Base-by-base conservation (phyloP, 2,329 filamentous ascomycete species). In the Xylariaceae sp. region DNA sequence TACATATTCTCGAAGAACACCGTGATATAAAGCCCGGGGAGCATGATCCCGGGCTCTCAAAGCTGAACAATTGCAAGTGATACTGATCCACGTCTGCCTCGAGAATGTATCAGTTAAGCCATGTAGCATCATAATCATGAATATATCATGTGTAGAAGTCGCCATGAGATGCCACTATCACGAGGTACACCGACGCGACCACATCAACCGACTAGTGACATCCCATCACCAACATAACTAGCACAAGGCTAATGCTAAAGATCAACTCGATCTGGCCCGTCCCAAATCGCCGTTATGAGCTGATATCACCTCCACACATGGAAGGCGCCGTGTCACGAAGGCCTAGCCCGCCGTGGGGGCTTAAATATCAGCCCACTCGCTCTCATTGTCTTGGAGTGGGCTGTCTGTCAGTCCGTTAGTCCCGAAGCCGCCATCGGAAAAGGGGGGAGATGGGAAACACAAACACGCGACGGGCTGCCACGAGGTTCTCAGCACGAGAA, bases 401-500 rank as follows among this genome's bases (percentile, higher is more conserved):
- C 32, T 37, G 32, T 37, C 32, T 37, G 32, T 37, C 32, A 37
- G 32, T 16, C 32, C 6, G 14, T 12, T 16, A 37, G 3, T 3
- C 32, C 32, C 6, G 6, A 14, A 37, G 32, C 32, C 32, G 9
- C 32, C 12, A 16, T 37, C 32, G 32, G 14, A 37, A 37, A 37
- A 14, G 32, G 32, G 32, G 32, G 26, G 26, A 29, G 26, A 10
- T 29, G 26, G 26, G 26, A 29, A 37, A 37, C 32, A 37, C 32
- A 37, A 37, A 10, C 32, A 37, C 32, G 32, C 32, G 32, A 37
- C 32, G 14, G 14, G 32, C 32, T 45, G 48, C 50, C 40, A 51
- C 53, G 44, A 45, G 52, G 12, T 40, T 23, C 48, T 26, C 29
- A 32, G 50, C 29, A 53, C 53, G 45, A 44, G 47, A 29, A 56